These are phyloP conservation scores for Apiospora sp. DNA, from an alignment of 2,329 filamentous ascomycete species.

Conservation along the genomic window DNA sequence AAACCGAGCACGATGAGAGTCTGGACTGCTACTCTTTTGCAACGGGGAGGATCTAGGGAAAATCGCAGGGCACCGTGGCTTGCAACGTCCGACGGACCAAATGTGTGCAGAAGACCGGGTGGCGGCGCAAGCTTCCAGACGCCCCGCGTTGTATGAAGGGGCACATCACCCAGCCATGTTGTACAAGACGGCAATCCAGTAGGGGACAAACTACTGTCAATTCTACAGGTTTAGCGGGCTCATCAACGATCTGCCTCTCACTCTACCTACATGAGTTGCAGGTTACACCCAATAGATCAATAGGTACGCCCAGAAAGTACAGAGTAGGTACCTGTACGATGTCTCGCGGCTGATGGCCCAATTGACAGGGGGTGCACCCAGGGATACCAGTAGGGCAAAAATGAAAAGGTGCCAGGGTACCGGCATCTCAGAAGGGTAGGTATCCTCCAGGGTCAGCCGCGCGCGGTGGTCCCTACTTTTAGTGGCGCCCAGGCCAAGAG, in stretches of 20 bases:
- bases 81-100: conserved; percentile 15
- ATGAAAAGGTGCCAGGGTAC: conserved; percentile 7
- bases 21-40: conserved; percentile 10
- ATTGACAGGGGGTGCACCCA: neutral
- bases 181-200: neutral
- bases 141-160: conserved; percentile 20
- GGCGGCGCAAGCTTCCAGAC: neutral
- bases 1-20: neutral
- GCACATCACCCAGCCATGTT: conserved; percentile 17
- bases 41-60: conserved; percentile 10
- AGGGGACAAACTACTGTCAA: neutral
- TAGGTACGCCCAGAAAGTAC: too few species aligned
- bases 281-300: neutral
- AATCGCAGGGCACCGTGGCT: conserved; percentile 20
- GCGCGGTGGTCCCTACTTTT: neutral
- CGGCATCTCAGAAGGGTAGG: conserved; percentile 3
- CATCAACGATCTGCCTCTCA: neutral
- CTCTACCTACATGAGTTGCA: neutral
- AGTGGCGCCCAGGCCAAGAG: neutral
- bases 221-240: neutral
- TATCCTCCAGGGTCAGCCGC: neutral
- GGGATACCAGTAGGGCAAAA: neutral
- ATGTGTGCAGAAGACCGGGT: neutral
- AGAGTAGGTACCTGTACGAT: too few species aligned
- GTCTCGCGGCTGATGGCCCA: conserved; percentile 11